These are phyloP conservation scores for Pestalotiopsis sp. DNA, from an alignment of 2,329 filamentous ascomycete species.

Conservation along the genomic window DNA sequence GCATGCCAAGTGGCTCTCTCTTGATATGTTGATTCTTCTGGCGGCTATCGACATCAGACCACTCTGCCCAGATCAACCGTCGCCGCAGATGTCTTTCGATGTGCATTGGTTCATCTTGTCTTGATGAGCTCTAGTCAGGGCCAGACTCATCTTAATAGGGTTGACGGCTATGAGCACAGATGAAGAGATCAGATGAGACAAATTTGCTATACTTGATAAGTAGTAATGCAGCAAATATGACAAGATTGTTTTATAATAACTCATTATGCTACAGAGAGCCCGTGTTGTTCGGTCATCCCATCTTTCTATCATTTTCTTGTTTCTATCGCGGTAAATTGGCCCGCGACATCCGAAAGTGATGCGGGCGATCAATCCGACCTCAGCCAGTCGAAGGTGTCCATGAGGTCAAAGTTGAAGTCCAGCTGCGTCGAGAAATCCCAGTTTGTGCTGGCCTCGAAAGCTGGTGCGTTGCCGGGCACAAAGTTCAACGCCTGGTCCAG, in stretches of 20 bases:
- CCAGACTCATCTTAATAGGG: not conserved
- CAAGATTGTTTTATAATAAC: not conserved
- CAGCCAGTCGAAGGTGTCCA: constrained; percentile 54
- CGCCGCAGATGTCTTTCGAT: not conserved
- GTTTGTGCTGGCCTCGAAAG: constrained; percentile 28
- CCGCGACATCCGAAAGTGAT: not conserved
- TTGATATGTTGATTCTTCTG: not conserved
- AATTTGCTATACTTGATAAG: not conserved
- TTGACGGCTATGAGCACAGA: not conserved
- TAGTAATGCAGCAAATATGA: not conserved
- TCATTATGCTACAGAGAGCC: not conserved
- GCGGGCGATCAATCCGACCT: constrained; percentile 15
- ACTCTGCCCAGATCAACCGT: not conserved
- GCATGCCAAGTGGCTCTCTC: not conserved
- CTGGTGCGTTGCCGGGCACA: constrained; percentile 22
- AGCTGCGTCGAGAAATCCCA: constrained; percentile 37
- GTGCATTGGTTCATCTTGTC: not conserved
- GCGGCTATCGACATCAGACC: not conserved
- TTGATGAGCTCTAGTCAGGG: not conserved
- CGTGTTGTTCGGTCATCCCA: not conserved
- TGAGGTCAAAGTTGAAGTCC: constrained; percentile 49
- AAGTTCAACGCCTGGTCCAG: constrained; percentile 52
- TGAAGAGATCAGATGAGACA: not conserved
- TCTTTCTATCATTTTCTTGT: not conserved
- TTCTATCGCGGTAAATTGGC: not conserved